These are phyloP conservation scores for Capsicum pubescens DNA, from an alignment of 257 asterid genomes.

Conservation along the genomic window DNA sequence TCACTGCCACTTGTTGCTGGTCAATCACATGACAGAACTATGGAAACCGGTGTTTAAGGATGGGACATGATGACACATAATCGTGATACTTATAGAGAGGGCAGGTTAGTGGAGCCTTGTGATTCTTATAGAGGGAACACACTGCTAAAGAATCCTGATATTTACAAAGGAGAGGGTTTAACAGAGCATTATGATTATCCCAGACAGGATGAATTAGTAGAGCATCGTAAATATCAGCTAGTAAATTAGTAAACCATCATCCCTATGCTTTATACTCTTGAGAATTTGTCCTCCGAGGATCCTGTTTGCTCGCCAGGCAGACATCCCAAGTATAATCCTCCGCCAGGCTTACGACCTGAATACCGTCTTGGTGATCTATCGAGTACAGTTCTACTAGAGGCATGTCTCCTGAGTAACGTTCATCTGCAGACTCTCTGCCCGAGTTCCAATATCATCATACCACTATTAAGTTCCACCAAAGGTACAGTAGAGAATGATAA, in stretches of 20 bases:
- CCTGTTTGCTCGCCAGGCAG: conserved; percentile 37
- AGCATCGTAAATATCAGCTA: conserved; percentile 27
- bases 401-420: conserved; percentile 34
- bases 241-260: conserved; percentile 39
- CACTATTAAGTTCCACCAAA: background rate
- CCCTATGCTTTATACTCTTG: conserved; percentile 42
- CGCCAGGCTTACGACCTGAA: conserved; percentile 38
- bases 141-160: conserved; percentile 13
- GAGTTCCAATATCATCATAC: conserved; percentile 14
- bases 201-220: conserved; percentile 23
- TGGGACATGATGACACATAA: conserved; percentile 40
- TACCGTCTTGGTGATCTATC: conserved; percentile 39
- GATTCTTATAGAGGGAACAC: conserved; percentile 37
- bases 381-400: conserved; percentile 33
- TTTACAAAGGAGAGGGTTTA: conserved; percentile 37
- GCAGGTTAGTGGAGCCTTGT: conserved; percentile 29
- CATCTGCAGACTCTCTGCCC: conserved; percentile 26
- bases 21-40: conserved; percentile 55
- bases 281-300: conserved; percentile 41
- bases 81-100: conserved; percentile 47
- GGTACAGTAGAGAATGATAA: background rate
- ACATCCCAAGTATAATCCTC: conserved; percentile 40
- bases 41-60: conserved; percentile 46
- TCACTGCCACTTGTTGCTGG: conserved; percentile 36
- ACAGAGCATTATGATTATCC: conserved; percentile 38